These are phyloP conservation scores for Lyophyllum semitale DNA, from an alignment of 768 basidiomycete genomes.

Conservation along the genomic window DNA sequence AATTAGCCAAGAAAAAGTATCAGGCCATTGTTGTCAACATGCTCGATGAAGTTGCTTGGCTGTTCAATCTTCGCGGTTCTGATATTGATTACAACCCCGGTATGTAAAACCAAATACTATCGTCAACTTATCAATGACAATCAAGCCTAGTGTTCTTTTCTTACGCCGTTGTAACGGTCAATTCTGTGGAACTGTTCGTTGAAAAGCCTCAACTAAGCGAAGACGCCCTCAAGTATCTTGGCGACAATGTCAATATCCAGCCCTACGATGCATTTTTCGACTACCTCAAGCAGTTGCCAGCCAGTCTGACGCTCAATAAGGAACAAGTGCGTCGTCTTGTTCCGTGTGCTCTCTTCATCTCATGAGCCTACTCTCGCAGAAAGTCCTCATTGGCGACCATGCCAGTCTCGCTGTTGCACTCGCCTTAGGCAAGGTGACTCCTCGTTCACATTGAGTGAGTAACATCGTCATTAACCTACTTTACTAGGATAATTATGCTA, in stretches of 20 bases:
- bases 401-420: conserved; percentile 82
- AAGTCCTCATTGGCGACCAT: conserved; percentile 75
- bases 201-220: conserved; percentile 53
- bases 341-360: not conserved
- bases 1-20: conserved; percentile 61
- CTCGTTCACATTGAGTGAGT: not conserved
- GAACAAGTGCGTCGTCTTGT: conserved; percentile 28
- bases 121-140: not conserved
- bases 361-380: conserved; percentile 37
- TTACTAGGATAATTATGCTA: conserved; percentile 54
- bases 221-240: conserved; percentile 49
- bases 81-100: conserved; percentile 88
- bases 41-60: conserved; percentile 94
- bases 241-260: conserved; percentile 58
- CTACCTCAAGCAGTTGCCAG: conserved; percentile 55
- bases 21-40: conserved; percentile 81
- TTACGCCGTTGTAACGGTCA: conserved; percentile 75
- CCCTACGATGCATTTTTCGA: conserved; percentile 72
- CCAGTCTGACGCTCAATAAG: conserved; percentile 31
- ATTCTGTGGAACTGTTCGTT: conserved; percentile 69
- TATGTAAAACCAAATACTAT: conserved; percentile 17
- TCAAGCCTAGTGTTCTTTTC: conserved; percentile 78
- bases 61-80: conserved; percentile 88
- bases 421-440: conserved; percentile 67
- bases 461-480: not conserved